Evolutionary conservation across 2,329 filamentous ascomycete species (phyloP).

Genomic region (Lanzia echinophila): DNA sequence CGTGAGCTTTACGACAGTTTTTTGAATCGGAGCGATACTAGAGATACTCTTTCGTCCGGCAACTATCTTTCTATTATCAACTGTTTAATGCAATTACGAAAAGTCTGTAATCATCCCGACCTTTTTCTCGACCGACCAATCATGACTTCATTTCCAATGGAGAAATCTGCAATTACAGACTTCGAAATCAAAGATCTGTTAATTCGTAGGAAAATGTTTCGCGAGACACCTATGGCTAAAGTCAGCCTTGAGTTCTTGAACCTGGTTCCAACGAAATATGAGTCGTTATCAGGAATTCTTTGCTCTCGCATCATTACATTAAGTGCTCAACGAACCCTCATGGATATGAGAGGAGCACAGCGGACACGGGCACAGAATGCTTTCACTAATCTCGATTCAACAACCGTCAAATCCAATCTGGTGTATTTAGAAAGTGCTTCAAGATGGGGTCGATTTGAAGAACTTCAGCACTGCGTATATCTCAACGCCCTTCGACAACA

Average conservation of each 20-base stretch:
- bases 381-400: constrained; percentile 51
- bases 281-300: constrained; percentile 51
- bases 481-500: constrained; percentile 76
- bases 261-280: constrained; percentile 65
- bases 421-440: constrained; percentile 65
- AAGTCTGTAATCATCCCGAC: constrained; percentile 98
- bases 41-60: constrained; percentile 80
- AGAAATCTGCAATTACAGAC: constrained; percentile 65
- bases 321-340: constrained; percentile 62
- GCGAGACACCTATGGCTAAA: constrained; percentile 51
- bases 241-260: constrained; percentile 75
- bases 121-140: constrained; percentile 94
- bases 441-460: constrained; percentile 64
- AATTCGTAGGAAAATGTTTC: constrained; percentile 60
- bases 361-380: constrained; percentile 52
- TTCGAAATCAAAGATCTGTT: constrained; percentile 68
- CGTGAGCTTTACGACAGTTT: constrained; percentile 96
- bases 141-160: constrained; percentile 93
- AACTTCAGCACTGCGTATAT: constrained; percentile 74
- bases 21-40: constrained; percentile 81
- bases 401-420: constrained; percentile 62
- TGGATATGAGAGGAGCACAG: constrained; percentile 67
- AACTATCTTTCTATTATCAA: constrained; percentile 99
- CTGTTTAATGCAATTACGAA: constrained; percentile 92
- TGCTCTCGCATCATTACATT: constrained; percentile 55